These are phyloP conservation scores for Hordeum marinum DNA, from an alignment of 176 grass and related monocot genomes.

Conservation along the genomic window DNA sequence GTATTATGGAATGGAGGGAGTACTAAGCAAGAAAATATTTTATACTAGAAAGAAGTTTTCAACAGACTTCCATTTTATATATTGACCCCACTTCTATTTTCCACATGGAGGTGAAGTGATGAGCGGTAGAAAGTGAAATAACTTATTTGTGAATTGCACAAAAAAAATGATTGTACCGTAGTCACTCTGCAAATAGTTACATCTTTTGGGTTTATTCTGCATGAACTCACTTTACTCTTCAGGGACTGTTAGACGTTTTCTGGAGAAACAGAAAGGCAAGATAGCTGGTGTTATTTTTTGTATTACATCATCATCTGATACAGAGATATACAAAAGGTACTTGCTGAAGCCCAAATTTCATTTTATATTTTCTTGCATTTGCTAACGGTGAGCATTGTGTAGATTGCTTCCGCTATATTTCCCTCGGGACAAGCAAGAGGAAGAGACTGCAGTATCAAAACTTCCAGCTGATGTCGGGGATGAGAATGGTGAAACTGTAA, in stretches of 20 bases:
- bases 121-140: neutral
- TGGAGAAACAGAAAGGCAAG: slow-evolving; percentile 95
- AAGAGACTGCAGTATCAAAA: slow-evolving; percentile 76
- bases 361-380: slow-evolving; percentile 5
- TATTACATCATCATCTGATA: slow-evolving; percentile 77
- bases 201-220: neutral
- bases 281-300: slow-evolving; percentile 88
- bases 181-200: slow-evolving; percentile 2
- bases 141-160: neutral
- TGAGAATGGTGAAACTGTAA: slow-evolving; percentile 94
- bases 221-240: slow-evolving; percentile 10
- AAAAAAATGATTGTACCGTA: neutral
- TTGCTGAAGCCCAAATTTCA: slow-evolving; percentile 1
- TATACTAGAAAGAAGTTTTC: neutral
- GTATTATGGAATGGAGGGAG: no score
- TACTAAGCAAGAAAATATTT: neutral
- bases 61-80: neutral
- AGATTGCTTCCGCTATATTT: slow-evolving; percentile 98
- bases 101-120: neutral
- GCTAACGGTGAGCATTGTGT: slow-evolving; percentile 13
- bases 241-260: slow-evolving; percentile 94
- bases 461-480: slow-evolving; percentile 97
- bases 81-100: neutral
- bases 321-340: slow-evolving; percentile 97
- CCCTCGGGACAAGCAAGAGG: slow-evolving; percentile 90